A percentile compares a stretch with the other conserved stretches of the same genome.
phyloP scores from a whole-genome alignment of 805 yeast species.

The Nakazawaea ernobii region DNA sequence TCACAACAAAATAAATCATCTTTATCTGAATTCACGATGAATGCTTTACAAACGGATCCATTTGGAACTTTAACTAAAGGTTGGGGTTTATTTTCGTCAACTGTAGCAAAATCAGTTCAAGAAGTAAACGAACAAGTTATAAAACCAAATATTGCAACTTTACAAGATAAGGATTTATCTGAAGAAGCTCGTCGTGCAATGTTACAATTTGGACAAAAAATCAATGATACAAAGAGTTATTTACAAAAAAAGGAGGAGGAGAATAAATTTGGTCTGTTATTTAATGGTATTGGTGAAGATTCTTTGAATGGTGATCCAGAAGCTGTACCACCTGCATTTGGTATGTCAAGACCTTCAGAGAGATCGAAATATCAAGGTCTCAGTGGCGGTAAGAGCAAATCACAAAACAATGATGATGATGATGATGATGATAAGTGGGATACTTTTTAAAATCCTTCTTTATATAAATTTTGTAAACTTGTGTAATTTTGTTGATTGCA shows the following conservation, averaged over 20 bases:
- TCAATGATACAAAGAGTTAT: slow-evolving; percentile 79
- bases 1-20: slow-evolving; percentile 28
- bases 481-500: background rate
- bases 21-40: slow-evolving; percentile 53
- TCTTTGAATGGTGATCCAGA: slow-evolving; percentile 31
- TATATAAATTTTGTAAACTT: background rate
- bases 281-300: slow-evolving; percentile 47
- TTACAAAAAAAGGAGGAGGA: slow-evolving; percentile 34
- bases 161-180: slow-evolving; percentile 74
- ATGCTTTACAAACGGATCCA: slow-evolving; percentile 76
- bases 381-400: background rate
- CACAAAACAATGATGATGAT: slow-evolving; percentile 7
- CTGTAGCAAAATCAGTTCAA: slow-evolving; percentile 74
- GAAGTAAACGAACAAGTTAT: slow-evolving; percentile 87
- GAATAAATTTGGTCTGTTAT: slow-evolving; percentile 44
- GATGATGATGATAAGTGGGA: slow-evolving; percentile 22
- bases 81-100: slow-evolving; percentile 88
- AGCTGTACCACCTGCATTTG: slow-evolving; percentile 60
- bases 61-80: slow-evolving; percentile 87
- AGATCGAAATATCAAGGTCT: slow-evolving; percentile 34
- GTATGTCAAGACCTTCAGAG: slow-evolving; percentile 50
- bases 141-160: slow-evolving; percentile 82
- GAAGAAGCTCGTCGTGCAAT: slow-evolving; percentile 87
- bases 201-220: slow-evolving; percentile 91
- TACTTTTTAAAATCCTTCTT: slow-evolving; percentile 6